A percentile compares a stretch with the other conserved stretches of the same genome.
phyloP scores from a whole-genome alignment of 2,329 filamentous ascomycete species.

The Laburnicola sp. region DNA sequence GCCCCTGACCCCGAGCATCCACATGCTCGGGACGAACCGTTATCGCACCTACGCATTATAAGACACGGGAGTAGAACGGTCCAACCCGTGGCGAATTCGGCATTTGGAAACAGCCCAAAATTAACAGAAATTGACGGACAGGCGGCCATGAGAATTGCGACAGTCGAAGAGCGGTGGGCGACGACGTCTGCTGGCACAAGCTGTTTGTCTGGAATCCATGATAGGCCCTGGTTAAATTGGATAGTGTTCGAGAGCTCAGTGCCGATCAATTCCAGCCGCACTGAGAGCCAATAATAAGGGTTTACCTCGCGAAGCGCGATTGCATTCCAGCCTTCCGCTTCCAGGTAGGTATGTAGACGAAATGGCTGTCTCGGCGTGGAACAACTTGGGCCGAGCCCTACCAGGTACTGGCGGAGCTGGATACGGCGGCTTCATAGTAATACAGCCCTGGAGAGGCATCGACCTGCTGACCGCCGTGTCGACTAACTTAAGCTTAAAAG shows the following conservation, averaged over 20 bases:
- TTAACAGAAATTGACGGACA: slow-evolving; percentile 2
- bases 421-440: too few relatives aligned
- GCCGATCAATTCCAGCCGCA: slow-evolving; percentile 16
- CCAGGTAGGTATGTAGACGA: slow-evolving; percentile 14
- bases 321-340: slow-evolving; percentile 20
- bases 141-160: not conserved
- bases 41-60: slow-evolving; percentile 11
- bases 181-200: not conserved
- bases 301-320: slow-evolving; percentile 11
- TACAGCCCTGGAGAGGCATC: slow-evolving; percentile 10
- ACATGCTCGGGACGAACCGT: slow-evolving; percentile 30
- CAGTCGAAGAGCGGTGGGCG: not conserved
- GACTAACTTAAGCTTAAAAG: slow-evolving; percentile 43
- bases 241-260: slow-evolving; percentile 9
- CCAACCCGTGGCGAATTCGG: not conserved
- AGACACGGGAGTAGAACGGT: slow-evolving; percentile 5
- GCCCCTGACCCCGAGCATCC: slow-evolving; percentile 16
- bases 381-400: slow-evolving; percentile 10
- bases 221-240: slow-evolving; percentile 23
- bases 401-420: not conserved
- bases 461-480: slow-evolving; percentile 25
- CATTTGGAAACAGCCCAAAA: not conserved
- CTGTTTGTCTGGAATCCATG: slow-evolving; percentile 8
- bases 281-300: slow-evolving; percentile 19
- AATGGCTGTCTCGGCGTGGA: slow-evolving; percentile 8